Evolutionary conservation across 225 moss, liverwort and hornwort genomes (phyloP).

Genomic region (Rhytidiadelphus loreus): DNA sequence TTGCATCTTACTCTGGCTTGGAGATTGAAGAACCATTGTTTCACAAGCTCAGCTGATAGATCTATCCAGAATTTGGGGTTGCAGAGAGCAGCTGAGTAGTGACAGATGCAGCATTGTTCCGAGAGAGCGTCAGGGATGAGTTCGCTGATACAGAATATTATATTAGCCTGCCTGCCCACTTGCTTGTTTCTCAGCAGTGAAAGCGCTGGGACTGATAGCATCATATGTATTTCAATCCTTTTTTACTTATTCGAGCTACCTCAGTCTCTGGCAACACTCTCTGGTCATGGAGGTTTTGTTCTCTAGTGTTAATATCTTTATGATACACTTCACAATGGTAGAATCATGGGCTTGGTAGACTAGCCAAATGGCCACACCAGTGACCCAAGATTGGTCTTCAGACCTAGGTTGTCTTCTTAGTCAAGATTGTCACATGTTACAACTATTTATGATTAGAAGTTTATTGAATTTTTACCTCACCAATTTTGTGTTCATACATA

Average conservation of each 20-base stretch:
- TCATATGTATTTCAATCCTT: not conserved
- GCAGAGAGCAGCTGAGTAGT: not conserved
- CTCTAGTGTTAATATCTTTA: not conserved
- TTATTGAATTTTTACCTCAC: not conserved
- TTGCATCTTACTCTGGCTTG: constrained; percentile 4
- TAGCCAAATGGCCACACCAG: not conserved
- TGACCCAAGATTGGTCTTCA: not conserved
- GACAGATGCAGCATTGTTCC: not conserved
- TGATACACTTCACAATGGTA: not conserved
- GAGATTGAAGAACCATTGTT: not conserved
- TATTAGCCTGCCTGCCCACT: not conserved
- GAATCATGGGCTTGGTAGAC: not conserved
- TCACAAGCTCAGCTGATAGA: not conserved
- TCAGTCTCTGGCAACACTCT: not conserved
- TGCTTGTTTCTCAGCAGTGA: not conserved
- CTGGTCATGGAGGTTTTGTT: not conserved
- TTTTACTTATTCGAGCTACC: not conserved
- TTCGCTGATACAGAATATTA: not conserved
- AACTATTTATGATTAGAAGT: not conserved
- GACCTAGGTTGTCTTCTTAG: not conserved
- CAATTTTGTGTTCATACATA: not conserved
- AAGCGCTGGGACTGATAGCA: not conserved
- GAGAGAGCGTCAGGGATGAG: not conserved
- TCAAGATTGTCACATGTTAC: not conserved
- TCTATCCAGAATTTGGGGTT: not conserved